Evolutionary conservation across 306 rosid genomes (phyloP).

Genomic region (Trifolium pratense): DNA sequence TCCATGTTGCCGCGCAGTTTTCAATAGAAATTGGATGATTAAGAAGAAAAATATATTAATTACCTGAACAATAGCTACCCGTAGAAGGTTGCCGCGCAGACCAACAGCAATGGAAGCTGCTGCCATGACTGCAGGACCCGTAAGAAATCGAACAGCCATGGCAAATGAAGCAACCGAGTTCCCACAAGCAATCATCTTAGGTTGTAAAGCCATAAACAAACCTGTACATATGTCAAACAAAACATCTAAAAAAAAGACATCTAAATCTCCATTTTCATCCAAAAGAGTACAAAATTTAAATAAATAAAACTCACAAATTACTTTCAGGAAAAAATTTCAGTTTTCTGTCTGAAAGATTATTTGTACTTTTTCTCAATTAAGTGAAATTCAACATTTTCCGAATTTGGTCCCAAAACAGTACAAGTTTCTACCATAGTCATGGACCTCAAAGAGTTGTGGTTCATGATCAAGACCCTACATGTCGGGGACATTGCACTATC

Average conservation of each 20-base stretch:
- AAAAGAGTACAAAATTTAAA: conserved; percentile 1
- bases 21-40: too few relatives aligned
- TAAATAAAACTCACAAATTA: not conserved
- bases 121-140: conserved; percentile 99
- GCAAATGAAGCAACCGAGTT: conserved; percentile 90
- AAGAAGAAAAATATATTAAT: not conserved
- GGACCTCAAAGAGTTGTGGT: conserved; percentile 60
- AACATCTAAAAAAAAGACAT: too few relatives aligned
- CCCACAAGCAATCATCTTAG: conserved; percentile 97
- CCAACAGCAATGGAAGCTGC: conserved; percentile 93
- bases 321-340: not conserved
- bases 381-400: conserved; percentile 42
- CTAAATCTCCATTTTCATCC: conserved; percentile 5
- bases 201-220: conserved; percentile 97
- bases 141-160: conserved; percentile 93
- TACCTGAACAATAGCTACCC: conserved; percentile 96
- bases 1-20: too few relatives aligned
- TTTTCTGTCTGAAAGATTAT: too few relatives aligned
- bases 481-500: conserved; percentile 66
- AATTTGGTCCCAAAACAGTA: conserved; percentile 41
- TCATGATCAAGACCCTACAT: conserved; percentile 59
- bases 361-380: conserved; percentile 9
- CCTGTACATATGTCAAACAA: conserved; percentile 58
- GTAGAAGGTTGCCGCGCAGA: conserved; percentile 89
- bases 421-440: conserved; percentile 48